A percentile compares a stretch with the other conserved stretches of the same genome.
Conservation (phyloP, 1,284 basidiomycete species). For the Volvariella surrecta region DNA sequence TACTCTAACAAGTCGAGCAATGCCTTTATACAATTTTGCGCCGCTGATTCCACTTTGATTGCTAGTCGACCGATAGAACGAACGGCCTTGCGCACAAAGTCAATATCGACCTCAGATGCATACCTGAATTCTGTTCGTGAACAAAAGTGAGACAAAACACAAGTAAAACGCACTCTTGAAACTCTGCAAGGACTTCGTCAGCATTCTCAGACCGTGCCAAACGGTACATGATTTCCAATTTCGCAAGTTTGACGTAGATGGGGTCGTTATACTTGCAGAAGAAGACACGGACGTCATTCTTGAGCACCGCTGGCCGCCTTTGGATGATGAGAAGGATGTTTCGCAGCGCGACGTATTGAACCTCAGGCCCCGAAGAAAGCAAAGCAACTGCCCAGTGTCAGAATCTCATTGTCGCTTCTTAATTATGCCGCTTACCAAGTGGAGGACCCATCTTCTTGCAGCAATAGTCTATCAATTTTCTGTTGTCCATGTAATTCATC, state of each 20-base stretch:
- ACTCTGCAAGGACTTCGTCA: conserved; percentile 84
- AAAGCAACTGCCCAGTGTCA: conserved; percentile 61
- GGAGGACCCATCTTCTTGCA: conserved; percentile 98
- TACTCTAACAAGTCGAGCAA: conserved; percentile 87
- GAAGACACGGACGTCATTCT: conserved; percentile 97
- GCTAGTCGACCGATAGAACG: conserved; percentile 94
- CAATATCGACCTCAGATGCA: conserved; percentile 96
- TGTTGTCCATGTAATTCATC: conserved; percentile 98
- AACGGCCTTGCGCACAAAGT: conserved; percentile 97
- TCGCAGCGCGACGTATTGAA: conserved; percentile 95
- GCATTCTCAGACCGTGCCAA: conserved; percentile 89
- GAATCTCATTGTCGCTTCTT: neutral
- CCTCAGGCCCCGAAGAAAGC: conserved; percentile 93
- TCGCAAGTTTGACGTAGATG: conserved; percentile 97
- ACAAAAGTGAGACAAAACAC: neutral
- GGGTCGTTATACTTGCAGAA: conserved; percentile 99
- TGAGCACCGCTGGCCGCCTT: conserved; percentile 83
- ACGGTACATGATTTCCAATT: conserved; percentile 98
- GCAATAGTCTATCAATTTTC: conserved; percentile 77
- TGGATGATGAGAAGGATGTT: conserved; percentile 98
- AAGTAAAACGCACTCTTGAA: conserved; percentile 71
- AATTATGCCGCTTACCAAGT: conserved; percentile 52
- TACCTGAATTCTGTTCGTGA: conserved; percentile 53
- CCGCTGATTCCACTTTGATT: conserved; percentile 90
- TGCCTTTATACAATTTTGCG: conserved; percentile 85